Evolutionary conservation across 768 basidiomycete species (phyloP).

Genomic region (Russula olivacea): DNA sequence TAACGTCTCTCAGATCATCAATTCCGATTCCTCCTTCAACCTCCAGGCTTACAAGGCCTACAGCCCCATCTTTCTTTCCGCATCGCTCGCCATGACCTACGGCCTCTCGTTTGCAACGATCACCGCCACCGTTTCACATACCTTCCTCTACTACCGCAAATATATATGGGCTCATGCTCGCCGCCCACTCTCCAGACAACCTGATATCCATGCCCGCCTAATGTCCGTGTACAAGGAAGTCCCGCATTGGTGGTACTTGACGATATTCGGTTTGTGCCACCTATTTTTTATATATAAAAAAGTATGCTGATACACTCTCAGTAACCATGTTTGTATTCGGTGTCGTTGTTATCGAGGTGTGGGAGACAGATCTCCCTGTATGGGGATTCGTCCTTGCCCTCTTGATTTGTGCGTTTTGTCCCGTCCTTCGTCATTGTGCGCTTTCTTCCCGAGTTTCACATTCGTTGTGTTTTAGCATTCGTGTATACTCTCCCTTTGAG

Average conservation of each 20-base stretch:
- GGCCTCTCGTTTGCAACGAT: slow-evolving; percentile 80
- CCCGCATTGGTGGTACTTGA: slow-evolving; percentile 80
- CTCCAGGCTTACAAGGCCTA: slow-evolving; percentile 48
- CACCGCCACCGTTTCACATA: slow-evolving; percentile 67
- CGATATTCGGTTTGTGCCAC: slow-evolving; percentile 45
- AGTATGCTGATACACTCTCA: slow-evolving; percentile 20
- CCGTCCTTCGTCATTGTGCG: neutral
- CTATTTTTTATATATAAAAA: neutral
- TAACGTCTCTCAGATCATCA: slow-evolving; percentile 53
- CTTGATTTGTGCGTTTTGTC: slow-evolving; percentile 41
- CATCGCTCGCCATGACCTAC: slow-evolving; percentile 71
- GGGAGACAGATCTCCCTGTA: slow-evolving; percentile 68
- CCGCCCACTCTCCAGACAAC: slow-evolving; percentile 68
- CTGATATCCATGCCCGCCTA: slow-evolving; percentile 77
- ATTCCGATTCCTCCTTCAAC: slow-evolving; percentile 50
- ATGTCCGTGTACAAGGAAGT: slow-evolving; percentile 74
- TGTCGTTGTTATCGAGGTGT: slow-evolving; percentile 60
- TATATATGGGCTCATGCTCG: slow-evolving; percentile 70
- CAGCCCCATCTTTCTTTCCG: slow-evolving; percentile 56
- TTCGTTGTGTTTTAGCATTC: slow-evolving; percentile 27
- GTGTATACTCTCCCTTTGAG: slow-evolving; percentile 47
- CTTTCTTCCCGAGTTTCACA: neutral
- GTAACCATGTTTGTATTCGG: slow-evolving; percentile 63
- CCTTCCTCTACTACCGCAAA: slow-evolving; percentile 68
- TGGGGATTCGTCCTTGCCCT: slow-evolving; percentile 70